Evolutionary conservation across 83 land plant species (phyloP).

Genomic region (Thuja plicata): DNA sequence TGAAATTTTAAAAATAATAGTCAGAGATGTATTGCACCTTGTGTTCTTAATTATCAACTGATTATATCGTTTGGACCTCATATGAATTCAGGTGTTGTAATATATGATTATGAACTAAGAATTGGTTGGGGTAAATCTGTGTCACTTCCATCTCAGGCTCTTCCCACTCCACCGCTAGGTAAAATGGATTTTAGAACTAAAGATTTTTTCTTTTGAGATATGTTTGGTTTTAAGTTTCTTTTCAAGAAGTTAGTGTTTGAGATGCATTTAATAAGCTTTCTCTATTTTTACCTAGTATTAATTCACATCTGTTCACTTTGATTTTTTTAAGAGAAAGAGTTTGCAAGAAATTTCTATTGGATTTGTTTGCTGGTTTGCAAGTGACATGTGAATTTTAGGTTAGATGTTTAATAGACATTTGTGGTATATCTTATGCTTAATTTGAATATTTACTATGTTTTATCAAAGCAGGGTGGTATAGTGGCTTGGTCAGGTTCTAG

Average conservation of each 20-base stretch:
- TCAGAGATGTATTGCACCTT: neutral
- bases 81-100: conserved; percentile 79
- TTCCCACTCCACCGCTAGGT: conserved; percentile 99
- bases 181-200: conserved; percentile 98
- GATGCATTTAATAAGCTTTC: no score
- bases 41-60: neutral
- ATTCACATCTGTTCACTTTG: neutral
- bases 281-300: no score
- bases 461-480: conserved; percentile 71
- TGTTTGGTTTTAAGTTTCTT: no score
- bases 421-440: neutral
- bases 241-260: no score
- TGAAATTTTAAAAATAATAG: neutral
- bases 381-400: neutral
- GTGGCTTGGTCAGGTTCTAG: no score
- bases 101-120: conserved; percentile 95
- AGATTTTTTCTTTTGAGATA: conserved; percentile 55
- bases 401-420: neutral
- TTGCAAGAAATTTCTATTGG: neutral
- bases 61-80: no score
- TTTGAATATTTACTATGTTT: neutral
- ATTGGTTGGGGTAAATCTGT: conserved; percentile 99
- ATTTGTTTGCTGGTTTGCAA: neutral
- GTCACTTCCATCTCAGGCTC: conserved; percentile 93
- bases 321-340: neutral